Evolutionary conservation across 805 yeast genomes (phyloP), one percentile per base, ranked within the genome.

Genomic region (Lachancea meyersii): DNA sequence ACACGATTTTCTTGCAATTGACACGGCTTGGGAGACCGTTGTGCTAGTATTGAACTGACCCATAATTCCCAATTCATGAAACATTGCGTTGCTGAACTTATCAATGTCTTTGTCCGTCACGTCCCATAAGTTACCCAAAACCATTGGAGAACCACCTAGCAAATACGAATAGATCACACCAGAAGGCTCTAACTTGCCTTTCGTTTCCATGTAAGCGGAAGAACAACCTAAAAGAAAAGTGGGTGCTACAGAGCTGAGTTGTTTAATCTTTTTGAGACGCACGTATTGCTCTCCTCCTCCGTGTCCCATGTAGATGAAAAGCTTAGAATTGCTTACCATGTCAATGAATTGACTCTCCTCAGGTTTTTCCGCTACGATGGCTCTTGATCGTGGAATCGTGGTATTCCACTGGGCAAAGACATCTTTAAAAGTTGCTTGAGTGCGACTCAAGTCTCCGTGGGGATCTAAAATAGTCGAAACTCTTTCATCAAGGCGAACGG

Each of bases 61-160:
- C 35, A 72, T 57, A 11, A 86, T 57, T 0, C 93, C 93, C 81
- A 93, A 82, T 47, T 70, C 68, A 2, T 72, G 71, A 50, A 93
- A 73, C 30, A 86, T 58, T 2, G 75, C 67, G 8, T 72, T 46
- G 19, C 86, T 82, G 52, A 89, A 87, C 52, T 71, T 73, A 61
- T 93, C 97, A 39, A 87, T 86, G 60, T 93, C 99, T 51, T 85
- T 88, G 62, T 93, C 97, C 0, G 97, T 93, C 4, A 93, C 97
- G 61, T 88, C 96, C 98, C 98, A 93, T 44, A 93, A 63, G 54
- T 86, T 87, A 0, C 86, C 96, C 28, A 93, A 65, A 1, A 87
- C 72, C 79, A 84, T 72, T 0, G 95, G 93, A 37, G 86, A 76
- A 0, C 95, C 95, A 18, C 88, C 93, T 8, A 75, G 66, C 21